Conservation (phyloP, 2,329 filamentous ascomycete genomes). For the Alternaria dauci region DNA sequence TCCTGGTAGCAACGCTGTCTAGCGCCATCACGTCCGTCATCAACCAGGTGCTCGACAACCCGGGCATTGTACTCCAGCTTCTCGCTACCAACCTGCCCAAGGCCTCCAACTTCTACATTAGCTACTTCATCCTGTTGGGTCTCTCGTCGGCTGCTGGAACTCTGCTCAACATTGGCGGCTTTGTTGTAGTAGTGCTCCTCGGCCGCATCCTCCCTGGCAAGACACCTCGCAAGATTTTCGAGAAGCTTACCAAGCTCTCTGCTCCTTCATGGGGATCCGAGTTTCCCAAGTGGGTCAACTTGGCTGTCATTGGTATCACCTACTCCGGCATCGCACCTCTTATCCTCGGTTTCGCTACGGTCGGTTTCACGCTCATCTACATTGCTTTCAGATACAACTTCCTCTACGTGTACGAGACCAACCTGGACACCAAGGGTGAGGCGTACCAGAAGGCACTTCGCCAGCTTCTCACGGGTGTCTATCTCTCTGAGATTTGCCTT, state of each 20-base stretch:
- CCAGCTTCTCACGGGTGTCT: conserved; percentile 58
- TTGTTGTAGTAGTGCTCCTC: conserved; percentile 86
- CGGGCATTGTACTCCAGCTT: conserved; percentile 67
- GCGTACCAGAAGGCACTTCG: conserved; percentile 58
- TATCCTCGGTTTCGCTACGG: conserved; percentile 56
- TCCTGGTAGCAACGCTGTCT: conserved; percentile 83
- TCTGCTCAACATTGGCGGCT: conserved; percentile 79
- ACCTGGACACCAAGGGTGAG: conserved; percentile 58
- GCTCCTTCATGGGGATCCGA: conserved; percentile 57
- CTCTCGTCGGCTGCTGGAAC: conserved; percentile 42
- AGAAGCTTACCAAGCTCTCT: conserved; percentile 54
- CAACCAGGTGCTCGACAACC: conserved; percentile 67
- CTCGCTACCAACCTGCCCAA: conserved; percentile 79
- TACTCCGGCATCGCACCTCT: conserved; percentile 61
- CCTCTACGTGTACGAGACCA: conserved; percentile 58
- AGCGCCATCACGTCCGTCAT: conserved; percentile 74
- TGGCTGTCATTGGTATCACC: conserved; percentile 55
- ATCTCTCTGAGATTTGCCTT: conserved; percentile 58
- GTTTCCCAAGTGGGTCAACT: conserved; percentile 58
- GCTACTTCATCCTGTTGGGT: conserved; percentile 93
- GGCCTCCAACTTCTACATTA: conserved; percentile 93
- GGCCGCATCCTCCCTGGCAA: conserved; percentile 64
- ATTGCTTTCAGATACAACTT: conserved; percentile 60
- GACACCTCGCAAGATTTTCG: conserved; percentile 58
- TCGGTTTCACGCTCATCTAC: conserved; percentile 57